A percentile compares a stretch with the other conserved stretches of the same genome.
Conservation (phyloP, 2,329 filamentous ascomycete species). For the Bipolaris gigantea region DNA sequence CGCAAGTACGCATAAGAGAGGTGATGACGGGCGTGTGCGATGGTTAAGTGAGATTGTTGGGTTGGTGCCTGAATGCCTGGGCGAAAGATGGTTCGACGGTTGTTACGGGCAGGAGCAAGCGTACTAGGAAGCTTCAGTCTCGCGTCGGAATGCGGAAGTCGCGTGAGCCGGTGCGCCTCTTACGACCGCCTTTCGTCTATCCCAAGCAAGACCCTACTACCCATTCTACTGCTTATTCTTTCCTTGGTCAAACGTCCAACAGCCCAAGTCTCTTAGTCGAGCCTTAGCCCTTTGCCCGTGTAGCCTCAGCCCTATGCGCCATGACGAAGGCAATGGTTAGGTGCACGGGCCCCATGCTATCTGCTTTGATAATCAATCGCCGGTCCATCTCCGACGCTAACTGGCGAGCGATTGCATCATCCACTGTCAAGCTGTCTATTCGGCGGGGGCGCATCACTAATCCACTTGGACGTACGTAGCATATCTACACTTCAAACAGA, state of each 20-base stretch:
- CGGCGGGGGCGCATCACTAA: slow-evolving; percentile 37
- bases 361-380: slow-evolving; percentile 18
- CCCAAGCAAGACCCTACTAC: neutral
- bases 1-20: slow-evolving; percentile 20
- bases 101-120: slow-evolving; percentile 4
- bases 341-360: neutral
- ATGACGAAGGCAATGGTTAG: slow-evolving; percentile 1
- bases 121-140: slow-evolving; percentile 9
- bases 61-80: slow-evolving; percentile 5
- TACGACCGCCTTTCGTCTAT: neutral
- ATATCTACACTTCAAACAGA: neutral
- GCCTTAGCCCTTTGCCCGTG: slow-evolving; percentile 3
- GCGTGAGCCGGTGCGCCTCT: slow-evolving; percentile 10
- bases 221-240: neutral
- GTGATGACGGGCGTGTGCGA: slow-evolving; percentile 1
- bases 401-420: slow-evolving; percentile 40
- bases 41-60: neutral
- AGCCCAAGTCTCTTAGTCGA: neutral
- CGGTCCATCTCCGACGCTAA: slow-evolving; percentile 6
- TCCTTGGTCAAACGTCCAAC: neutral
- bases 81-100: slow-evolving; percentile 5
- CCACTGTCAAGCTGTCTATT: slow-evolving; percentile 12
- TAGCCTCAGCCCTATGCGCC: slow-evolving; percentile 9
- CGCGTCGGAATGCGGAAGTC: slow-evolving; percentile 23
- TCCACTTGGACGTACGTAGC: slow-evolving; percentile 21